phyloP scores from a whole-genome alignment of 164 flowering plant species.

The Tetracentron sinense region DNA sequence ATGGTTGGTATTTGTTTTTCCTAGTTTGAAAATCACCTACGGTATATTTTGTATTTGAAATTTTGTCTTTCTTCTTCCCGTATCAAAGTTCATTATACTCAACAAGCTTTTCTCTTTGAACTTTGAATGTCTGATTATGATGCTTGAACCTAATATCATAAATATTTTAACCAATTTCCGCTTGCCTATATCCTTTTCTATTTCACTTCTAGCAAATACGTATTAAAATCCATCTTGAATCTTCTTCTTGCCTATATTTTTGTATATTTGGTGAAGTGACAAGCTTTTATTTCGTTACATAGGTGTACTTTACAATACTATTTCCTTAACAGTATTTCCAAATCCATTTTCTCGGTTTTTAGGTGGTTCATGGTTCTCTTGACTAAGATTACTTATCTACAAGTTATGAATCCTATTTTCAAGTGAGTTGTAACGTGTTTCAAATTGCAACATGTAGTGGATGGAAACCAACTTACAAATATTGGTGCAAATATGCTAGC shows the following conservation, averaged over 20 bases:
- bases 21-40: too few species aligned
- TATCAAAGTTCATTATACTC: neutral
- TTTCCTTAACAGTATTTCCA: neutral
- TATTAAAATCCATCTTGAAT: neutral
- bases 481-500: constrained; percentile 68
- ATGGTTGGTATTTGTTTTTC: too few species aligned
- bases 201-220: neutral
- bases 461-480: constrained; percentile 49
- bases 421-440: neutral
- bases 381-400: neutral
- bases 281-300: constrained; percentile 27
- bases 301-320: constrained; percentile 58
- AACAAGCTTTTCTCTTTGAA: neutral
- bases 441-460: constrained; percentile 27
- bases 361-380: neutral
- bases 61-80: neutral
- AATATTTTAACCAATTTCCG: too few species aligned
- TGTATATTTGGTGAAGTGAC: constrained; percentile 19
- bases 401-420: constrained; percentile 2
- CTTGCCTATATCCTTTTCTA: neutral
- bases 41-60: too few species aligned
- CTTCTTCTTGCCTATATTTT: neutral
- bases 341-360: neutral
- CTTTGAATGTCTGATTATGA: neutral
- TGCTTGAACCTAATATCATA: neutral